Evolutionary conservation across 1,139 yeast species (phyloP).

Genomic region (Saccharomyces hybrid): DNA sequence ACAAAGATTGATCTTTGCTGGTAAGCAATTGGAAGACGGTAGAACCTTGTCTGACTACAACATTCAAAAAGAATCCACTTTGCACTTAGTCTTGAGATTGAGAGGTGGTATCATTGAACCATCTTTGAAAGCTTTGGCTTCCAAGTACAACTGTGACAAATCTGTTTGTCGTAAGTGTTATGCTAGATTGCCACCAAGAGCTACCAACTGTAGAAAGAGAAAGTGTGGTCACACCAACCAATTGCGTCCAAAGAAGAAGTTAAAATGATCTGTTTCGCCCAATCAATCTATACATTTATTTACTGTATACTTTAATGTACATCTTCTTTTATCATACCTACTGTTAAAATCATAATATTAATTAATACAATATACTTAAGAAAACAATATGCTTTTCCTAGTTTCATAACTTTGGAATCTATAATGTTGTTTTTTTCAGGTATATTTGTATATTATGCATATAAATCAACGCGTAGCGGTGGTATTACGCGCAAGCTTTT

Average conservation of each 20-base stretch:
- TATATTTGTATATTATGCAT: no score
- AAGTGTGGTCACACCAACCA: constrained; percentile 99
- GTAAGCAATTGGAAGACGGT: constrained; percentile 89
- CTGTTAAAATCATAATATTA: not conserved
- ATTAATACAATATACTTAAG: not conserved
- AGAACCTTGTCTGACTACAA: constrained; percentile 88
- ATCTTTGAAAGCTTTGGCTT: constrained; percentile 97
- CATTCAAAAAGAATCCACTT: constrained; percentile 87
- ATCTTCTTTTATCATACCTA: not conserved
- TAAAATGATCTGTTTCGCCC: constrained; percentile 60
- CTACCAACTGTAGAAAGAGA: constrained; percentile 99
- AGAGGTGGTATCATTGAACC: constrained; percentile 99
- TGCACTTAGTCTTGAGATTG: constrained; percentile 79
- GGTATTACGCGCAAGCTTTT: not conserved
- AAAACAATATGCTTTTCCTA: no score
- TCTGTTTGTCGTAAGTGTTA: constrained; percentile 98
- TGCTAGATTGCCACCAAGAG: constrained; percentile 99
- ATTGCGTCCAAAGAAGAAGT: constrained; percentile 99
- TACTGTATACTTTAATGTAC: constrained; percentile 8
- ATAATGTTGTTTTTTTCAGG: no score
- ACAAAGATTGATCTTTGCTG: constrained; percentile 86
- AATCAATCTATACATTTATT: constrained; percentile 8
- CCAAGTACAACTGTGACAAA: constrained; percentile 99
- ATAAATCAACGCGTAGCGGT: not conserved
- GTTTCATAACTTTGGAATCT: not conserved